Conservation (phyloP, 2,329 filamentous ascomycete genomes). For the Claviceps africana region DNA sequence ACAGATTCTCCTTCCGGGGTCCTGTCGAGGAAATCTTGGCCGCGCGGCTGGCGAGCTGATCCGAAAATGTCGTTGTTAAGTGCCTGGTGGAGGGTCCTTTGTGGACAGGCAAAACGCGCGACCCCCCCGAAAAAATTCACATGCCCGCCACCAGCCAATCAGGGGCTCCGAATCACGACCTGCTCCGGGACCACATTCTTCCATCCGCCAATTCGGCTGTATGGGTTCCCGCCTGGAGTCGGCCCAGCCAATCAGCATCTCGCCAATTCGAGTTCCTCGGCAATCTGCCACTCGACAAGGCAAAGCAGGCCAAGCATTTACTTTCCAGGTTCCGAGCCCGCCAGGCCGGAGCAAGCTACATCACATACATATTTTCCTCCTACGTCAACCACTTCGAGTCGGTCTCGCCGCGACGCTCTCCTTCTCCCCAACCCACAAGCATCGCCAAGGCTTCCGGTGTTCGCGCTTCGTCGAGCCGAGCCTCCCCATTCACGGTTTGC, state of each 20-base stretch:
- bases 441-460: background rate
- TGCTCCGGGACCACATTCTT: conserved; percentile 14
- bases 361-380: background rate
- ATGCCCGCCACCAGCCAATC: conserved; percentile 17
- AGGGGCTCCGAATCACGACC: conserved; percentile 3
- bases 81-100: background rate
- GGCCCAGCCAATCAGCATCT: conserved; percentile 28
- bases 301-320: background rate
- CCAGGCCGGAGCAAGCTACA: background rate
- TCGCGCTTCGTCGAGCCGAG: background rate
- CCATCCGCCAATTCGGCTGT: conserved; percentile 13
- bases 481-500: background rate
- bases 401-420: background rate
- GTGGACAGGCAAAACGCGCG: background rate
- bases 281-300: conserved; percentile 20
- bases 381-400: background rate
- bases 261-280: conserved; percentile 37
- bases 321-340: conserved; percentile 7
- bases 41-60: background rate
- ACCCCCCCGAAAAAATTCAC: conserved; percentile 10
- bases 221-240: conserved; percentile 14
- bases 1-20: background rate
- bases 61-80: background rate
- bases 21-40: background rate
- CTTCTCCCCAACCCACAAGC: background rate